Base-by-base conservation (phyloP, 192 early-diverging fungal genomes). In the Dissophora ornata region DNA sequence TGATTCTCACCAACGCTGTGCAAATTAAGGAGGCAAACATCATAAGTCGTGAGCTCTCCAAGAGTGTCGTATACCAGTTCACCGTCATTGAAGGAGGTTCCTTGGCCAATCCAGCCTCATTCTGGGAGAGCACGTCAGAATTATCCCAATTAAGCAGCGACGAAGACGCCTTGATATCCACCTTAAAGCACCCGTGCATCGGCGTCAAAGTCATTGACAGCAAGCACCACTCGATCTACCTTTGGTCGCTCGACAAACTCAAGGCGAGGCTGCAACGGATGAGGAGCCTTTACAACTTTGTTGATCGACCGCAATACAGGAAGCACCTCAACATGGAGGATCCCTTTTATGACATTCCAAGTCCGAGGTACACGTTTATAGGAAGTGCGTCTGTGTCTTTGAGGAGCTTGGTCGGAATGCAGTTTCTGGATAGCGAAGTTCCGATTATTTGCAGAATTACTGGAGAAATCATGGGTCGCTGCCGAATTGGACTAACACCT, bases 21-120 rank as follows among this genome's bases (percentile, higher is more conserved):
- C 69, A 90, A 25, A 67, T 98, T 46, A 97, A 97, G 73, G 93
- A 97, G 66, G 96, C 95, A 42, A 98, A 97, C 62, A 86, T 97
- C 15, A 94, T 94, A 29, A 85, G 91, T 67, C 87, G 88, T 49
- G 96, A 98, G 71, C 81, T 97, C n/a, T 82, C 79, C 8, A 94
- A 92, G 44, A 80, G 92, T 30, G 91, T 93, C 4, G 70, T 92
- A 3, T 98, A 94, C 80, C 95, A 96, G 66, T 91, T 95, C 62
- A 87, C 89, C 18, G 82, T 96, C 19, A 70, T 94, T 36, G 90
- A 91, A 24, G 87, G 87, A 28, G 87, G 80, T n/a, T 77, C 68
- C 0, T 82, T 83, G 11, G 79, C 81, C 16, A 83, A 85, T 40
- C 82, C 82, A 3, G 25, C 82, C 2, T 88, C 87, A 1, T 83